Percentiles rank a stretch among this genome's conserved stretches.
Evolutionary conservation across 192 early-diverging fungal genomes (phyloP).

Genomic region (Nowakowskiella sp.): DNA sequence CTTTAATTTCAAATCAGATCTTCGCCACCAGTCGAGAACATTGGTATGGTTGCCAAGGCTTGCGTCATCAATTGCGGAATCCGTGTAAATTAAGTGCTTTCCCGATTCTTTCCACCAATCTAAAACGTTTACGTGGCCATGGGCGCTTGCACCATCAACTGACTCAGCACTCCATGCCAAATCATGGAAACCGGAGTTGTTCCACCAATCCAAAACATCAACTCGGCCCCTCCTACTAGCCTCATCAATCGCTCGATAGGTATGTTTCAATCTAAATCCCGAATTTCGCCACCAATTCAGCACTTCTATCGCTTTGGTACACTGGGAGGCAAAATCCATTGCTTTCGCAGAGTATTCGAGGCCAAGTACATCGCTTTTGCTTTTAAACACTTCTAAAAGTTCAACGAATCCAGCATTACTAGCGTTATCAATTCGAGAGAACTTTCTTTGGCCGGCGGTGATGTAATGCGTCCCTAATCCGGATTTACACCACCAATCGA

Average conservation of each 20-base stretch:
- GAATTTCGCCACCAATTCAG: background rate
- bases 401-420: no score
- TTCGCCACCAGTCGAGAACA: background rate
- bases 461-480: no score
- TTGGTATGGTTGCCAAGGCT: background rate
- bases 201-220: background rate
- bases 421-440: no score
- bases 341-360: background rate
- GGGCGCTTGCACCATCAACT: background rate
- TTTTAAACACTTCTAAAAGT: no score
- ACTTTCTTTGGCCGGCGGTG: no score
- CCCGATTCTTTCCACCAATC: background rate
- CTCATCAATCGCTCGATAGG: background rate
- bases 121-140: background rate
- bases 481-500: no score
- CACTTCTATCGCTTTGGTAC: background rate
- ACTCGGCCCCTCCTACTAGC: background rate
- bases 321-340: background rate
- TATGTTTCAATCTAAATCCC: background rate
- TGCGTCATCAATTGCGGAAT: background rate
- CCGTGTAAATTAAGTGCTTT: background rate
- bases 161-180: background rate
- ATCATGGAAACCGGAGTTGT: background rate
- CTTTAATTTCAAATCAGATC: background rate
- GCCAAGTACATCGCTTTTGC: no score